Conservation (phyloP, 1,284 basidiomycete genomes). For the Chalciporus sp. region DNA sequence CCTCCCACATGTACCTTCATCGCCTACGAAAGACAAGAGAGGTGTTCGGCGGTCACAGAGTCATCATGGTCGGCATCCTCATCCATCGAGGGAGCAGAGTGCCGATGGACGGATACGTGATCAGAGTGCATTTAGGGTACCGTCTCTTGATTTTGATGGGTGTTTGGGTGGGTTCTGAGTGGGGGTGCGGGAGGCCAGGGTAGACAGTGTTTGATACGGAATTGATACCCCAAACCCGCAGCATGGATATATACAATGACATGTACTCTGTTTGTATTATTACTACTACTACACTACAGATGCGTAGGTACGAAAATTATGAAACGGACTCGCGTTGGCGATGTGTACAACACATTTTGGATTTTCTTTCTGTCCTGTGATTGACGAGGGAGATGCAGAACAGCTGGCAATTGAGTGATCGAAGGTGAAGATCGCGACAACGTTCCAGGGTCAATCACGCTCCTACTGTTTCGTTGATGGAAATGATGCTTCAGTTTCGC, state of each 20-base stretch:
- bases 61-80: conserved; percentile 9
- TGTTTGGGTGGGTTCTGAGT: conserved; percentile 51
- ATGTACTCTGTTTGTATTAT: conserved; percentile 24
- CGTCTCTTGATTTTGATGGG: conserved; percentile 40
- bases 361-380: neutral
- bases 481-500: too few relatives aligned
- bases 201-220: conserved; percentile 16
- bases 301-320: conserved; percentile 20
- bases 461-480: too few relatives aligned
- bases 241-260: conserved; percentile 7
- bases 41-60: conserved; percentile 18
- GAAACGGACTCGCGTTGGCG: neutral
- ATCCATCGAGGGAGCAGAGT: conserved; percentile 15
- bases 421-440: too few relatives aligned
- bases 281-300: conserved; percentile 12
- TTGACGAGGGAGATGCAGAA: too few relatives aligned
- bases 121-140: conserved; percentile 30
- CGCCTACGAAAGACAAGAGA: conserved; percentile 23
- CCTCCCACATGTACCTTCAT: conserved; percentile 40
- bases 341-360: neutral
- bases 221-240: conserved; percentile 26
- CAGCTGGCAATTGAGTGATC: too few relatives aligned
- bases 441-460: too few relatives aligned
- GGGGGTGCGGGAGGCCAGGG: neutral
- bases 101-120: conserved; percentile 26